Conservation (phyloP, 108 stramenopile genomes). For the Pseudonitzschia multiseries region DNA sequence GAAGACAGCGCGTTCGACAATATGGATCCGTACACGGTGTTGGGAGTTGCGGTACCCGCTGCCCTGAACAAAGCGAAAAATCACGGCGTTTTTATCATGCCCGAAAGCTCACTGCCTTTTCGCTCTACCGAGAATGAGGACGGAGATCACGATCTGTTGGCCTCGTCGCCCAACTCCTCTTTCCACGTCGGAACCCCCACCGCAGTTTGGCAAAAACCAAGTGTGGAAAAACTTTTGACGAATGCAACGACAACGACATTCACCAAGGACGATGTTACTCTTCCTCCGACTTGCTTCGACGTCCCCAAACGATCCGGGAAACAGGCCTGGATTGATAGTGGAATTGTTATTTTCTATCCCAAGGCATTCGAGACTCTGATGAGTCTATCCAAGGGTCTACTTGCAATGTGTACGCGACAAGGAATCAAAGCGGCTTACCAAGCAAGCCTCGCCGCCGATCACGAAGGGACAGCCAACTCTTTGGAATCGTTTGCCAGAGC, state of each 20-base stretch:
- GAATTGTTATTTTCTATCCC: conserved; percentile 69
- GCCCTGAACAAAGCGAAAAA: conserved; percentile 64
- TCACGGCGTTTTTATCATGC: conserved; percentile 80
- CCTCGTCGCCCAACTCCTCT: neutral
- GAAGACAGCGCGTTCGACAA: neutral
- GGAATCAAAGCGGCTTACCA: conserved; percentile 43
- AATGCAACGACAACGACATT: neutral
- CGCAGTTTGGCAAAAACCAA: conserved; percentile 66
- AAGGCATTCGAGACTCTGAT: conserved; percentile 43
- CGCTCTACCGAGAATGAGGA: neutral
- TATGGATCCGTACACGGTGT: conserved; percentile 28
- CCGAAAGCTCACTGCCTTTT: conserved; percentile 1
- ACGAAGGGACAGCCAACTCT: neutral
- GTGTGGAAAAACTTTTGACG: conserved; percentile 39
- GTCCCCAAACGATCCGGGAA: conserved; percentile 14
- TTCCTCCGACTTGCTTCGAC: conserved; percentile 8
- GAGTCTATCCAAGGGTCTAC: conserved; percentile 33
- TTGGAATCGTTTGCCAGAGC: conserved; percentile 41
- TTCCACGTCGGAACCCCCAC: conserved; percentile 17
- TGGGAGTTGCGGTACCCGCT: conserved; percentile 81
- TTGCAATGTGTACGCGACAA: conserved; percentile 41
- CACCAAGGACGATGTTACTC: neutral
- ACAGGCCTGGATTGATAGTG: conserved; percentile 82
- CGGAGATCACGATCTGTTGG: neutral
- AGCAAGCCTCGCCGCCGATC: conserved; percentile 1